Evolutionary conservation across 1,139 yeast genomes (phyloP), one percentile per base, ranked within the genome.

Genomic region (Geotrichum fermentans): DNA sequence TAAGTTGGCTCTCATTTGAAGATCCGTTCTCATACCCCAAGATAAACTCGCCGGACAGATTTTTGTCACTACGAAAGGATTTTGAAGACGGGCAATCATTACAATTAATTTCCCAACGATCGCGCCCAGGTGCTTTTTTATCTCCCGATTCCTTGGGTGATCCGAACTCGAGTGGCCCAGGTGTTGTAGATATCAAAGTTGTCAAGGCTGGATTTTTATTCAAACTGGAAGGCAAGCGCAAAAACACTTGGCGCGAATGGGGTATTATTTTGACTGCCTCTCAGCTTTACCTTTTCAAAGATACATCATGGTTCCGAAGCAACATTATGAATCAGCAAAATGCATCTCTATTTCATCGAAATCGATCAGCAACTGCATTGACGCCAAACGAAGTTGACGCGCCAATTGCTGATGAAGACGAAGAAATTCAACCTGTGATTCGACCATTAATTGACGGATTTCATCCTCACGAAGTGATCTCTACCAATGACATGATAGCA

Each of bases 241-340:
- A 60, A 43, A 56, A 60, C 11, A 56, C 57, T 7, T 69, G 71
- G 71, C 61, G 64, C 18, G 72, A 69, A 48, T 71, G 73, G 72
- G 75, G 75, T 4, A 71, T 69, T 1, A 61, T 72, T 24, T 55
- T 71, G 36, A 72, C 75, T 0, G 66, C 69, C 2, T 67, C 73
- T 4, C 68, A 68, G 49, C 61, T 72, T 2, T 71, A 71, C 49
- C 57, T 72, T 36, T 71, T 71, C 56, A 68, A 70, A 49, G 72
- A 71, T 48, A 62, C 63, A 2, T 52, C 61, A 1, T 70, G 74
- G 73, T 62, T 72, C 41, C 60, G 64, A 47, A 56, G 61, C 13
- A 45, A 43, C 22, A 50, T 63, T 20, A 49, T 64, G 55, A 51
- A 51, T n/a, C 47, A 43, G 24, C 47, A 43, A 16, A 32, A 30